phyloP scores from a whole-genome alignment of 108 stramenopile species.

The Nannochloropsis oceanica region DNA sequence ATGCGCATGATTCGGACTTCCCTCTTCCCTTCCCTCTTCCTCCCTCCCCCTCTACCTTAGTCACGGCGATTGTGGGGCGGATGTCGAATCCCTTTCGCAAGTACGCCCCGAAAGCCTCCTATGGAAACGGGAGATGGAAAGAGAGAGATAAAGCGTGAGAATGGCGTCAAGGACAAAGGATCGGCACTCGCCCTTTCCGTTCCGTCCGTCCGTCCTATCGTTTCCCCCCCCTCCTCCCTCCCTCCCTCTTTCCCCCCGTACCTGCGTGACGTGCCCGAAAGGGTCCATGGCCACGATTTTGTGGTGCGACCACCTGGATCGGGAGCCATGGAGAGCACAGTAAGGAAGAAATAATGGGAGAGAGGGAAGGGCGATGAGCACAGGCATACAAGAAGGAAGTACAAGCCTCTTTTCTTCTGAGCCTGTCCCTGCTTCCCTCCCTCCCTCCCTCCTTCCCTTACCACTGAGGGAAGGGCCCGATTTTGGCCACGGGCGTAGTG shows the following conservation, averaged over 20 bases:
- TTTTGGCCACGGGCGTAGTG: slow-evolving; percentile 78
- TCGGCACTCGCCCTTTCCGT: no score
- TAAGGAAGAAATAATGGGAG: background rate
- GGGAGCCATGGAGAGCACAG: background rate
- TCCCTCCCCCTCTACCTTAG: slow-evolving; percentile 42
- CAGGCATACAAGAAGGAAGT: background rate
- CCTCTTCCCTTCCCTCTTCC: background rate
- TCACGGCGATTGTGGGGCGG: slow-evolving; percentile 99
- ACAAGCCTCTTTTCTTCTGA: no score
- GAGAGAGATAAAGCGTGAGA: no score
- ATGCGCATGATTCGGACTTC: background rate
- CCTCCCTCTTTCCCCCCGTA: no score
- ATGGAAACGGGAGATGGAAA: background rate
- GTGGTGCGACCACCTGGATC: background rate
- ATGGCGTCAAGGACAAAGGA: no score
- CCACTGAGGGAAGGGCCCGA: slow-evolving; percentile 89
- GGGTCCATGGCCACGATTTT: slow-evolving; percentile 86
- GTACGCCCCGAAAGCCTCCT: slow-evolving; percentile 55
- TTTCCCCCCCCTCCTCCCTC: no score
- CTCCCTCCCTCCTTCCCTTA: slow-evolving; percentile 9
- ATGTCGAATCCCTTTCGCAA: slow-evolving; percentile 93
- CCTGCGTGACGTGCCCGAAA: slow-evolving; percentile 59
- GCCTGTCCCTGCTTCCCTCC: no score
- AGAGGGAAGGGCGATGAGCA: background rate
- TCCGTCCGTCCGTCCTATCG: no score